phyloP scores from a whole-genome alignment of 345 rosid species.

The Citrus australasica region DNA sequence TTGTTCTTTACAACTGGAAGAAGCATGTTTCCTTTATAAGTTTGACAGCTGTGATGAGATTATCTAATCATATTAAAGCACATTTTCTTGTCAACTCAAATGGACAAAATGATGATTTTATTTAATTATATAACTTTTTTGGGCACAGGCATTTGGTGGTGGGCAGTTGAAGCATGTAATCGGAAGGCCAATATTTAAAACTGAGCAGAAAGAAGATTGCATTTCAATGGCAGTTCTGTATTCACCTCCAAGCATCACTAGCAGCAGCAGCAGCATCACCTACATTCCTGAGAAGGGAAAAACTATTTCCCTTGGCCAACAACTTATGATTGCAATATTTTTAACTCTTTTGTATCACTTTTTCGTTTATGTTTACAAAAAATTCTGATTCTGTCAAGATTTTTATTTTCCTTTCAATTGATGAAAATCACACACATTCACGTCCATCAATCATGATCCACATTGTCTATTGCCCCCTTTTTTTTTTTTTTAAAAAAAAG shows the following conservation, averaged over 20 bases:
- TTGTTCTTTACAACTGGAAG: conserved; percentile 19
- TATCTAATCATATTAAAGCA: neutral
- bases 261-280: neutral
- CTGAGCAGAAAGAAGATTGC: conserved; percentile 31
- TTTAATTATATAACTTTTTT: neutral
- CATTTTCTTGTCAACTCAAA: neutral
- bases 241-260: conserved; percentile 26
- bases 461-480: too few relatives aligned
- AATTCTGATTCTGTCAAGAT: conserved; percentile 14
- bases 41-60: conserved; percentile 5
- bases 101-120: neutral
- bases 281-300: conserved; percentile 12
- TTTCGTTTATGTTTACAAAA: conserved; percentile 29
- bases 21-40: neutral
- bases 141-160: conserved; percentile 37
- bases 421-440: neutral
- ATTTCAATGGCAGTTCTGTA: conserved; percentile 61
- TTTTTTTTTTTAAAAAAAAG: too few relatives aligned
- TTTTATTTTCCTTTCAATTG: neutral
- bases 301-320: conserved; percentile 58
- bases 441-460: neutral
- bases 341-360: conserved; percentile 52
- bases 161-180: conserved; percentile 62
- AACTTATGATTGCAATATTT: conserved; percentile 45
- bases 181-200: conserved; percentile 51